A percentile compares a stretch with the other conserved stretches of the same genome.
phyloP scores from a whole-genome alignment of 2,329 filamentous ascomycete genomes.

The Aureobasidium sp. region DNA sequence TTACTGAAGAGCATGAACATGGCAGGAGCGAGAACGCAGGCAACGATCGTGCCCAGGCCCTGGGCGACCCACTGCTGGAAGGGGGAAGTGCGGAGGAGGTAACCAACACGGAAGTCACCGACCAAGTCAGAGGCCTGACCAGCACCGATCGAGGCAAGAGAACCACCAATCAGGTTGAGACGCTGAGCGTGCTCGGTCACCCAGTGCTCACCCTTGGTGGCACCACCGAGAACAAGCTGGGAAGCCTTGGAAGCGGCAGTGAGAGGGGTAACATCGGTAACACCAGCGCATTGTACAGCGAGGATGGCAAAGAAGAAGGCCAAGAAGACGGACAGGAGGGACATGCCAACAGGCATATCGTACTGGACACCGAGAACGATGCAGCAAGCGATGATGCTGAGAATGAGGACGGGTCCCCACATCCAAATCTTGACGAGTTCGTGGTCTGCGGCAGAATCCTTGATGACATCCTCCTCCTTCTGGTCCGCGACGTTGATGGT shows the following conservation, averaged over 20 bases:
- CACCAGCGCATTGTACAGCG: slow-evolving; percentile 51
- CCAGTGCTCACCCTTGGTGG: slow-evolving; percentile 48
- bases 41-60: slow-evolving; percentile 51
- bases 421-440: slow-evolving; percentile 46
- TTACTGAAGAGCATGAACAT: slow-evolving; percentile 60
- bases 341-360: slow-evolving; percentile 49
- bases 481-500: neutral
- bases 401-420: slow-evolving; percentile 40
- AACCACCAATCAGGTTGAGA: slow-evolving; percentile 57
- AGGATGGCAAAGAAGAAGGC: slow-evolving; percentile 55
- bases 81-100: slow-evolving; percentile 56
- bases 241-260: slow-evolving; percentile 60
- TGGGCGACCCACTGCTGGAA: slow-evolving; percentile 60
- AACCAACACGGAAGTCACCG: slow-evolving; percentile 59
- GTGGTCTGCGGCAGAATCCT: slow-evolving; percentile 41
- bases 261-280: slow-evolving; percentile 49
- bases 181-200: slow-evolving; percentile 45
- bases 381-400: slow-evolving; percentile 42
- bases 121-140: slow-evolving; percentile 42
- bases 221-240: slow-evolving; percentile 58
- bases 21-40: slow-evolving; percentile 58
- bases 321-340: slow-evolving; percentile 47
- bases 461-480: slow-evolving; percentile 35
- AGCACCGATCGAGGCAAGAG: slow-evolving; percentile 32
- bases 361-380: slow-evolving; percentile 47